Evolutionary conservation across 2,329 filamentous ascomycete species (phyloP).

Genomic region (Apiospora phragmitis): DNA sequence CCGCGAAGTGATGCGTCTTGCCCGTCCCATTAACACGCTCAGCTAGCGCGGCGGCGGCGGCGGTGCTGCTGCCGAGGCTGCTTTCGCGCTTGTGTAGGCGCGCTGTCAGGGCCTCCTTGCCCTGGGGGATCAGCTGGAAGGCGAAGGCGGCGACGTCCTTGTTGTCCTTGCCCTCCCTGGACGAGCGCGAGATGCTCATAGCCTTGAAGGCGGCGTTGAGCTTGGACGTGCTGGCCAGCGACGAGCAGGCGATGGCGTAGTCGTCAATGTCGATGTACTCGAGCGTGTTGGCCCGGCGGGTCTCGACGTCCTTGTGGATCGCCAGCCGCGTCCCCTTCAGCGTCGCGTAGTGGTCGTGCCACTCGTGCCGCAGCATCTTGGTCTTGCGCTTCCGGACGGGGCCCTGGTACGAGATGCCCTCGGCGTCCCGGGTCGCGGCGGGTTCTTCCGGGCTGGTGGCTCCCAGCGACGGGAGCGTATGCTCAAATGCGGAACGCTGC

Average conservation of each 20-base stretch:
- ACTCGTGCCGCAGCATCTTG: slow-evolving; percentile 85
- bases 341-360: slow-evolving; percentile 89
- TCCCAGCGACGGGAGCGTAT: slow-evolving; percentile 33
- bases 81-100: slow-evolving; percentile 57
- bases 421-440: slow-evolving; percentile 37
- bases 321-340: slow-evolving; percentile 74
- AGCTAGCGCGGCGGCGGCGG: slow-evolving; percentile 27
- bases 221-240: slow-evolving; percentile 73
- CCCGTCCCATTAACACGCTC: slow-evolving; percentile 61
- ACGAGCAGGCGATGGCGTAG: slow-evolving; percentile 84
- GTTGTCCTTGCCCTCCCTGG: slow-evolving; percentile 41
- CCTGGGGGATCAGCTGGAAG: slow-evolving; percentile 81
- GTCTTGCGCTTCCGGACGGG: slow-evolving; percentile 95
- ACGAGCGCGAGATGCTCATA: slow-evolving; percentile 62
- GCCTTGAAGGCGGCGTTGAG: slow-evolving; percentile 85
- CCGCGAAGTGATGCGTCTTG: slow-evolving; percentile 94
- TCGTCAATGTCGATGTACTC: slow-evolving; percentile 87
- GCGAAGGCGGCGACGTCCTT: slow-evolving; percentile 66
- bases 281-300: slow-evolving; percentile 55
- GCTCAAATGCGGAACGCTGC: slow-evolving; percentile 47
- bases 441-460: slow-evolving; percentile 31
- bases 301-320: slow-evolving; percentile 66
- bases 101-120: slow-evolving; percentile 49
- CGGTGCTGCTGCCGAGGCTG: slow-evolving; percentile 34
- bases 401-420: slow-evolving; percentile 71